Conservation (phyloP, 2,329 filamentous ascomycete species). For the Metarhizium anisopliae region DNA sequence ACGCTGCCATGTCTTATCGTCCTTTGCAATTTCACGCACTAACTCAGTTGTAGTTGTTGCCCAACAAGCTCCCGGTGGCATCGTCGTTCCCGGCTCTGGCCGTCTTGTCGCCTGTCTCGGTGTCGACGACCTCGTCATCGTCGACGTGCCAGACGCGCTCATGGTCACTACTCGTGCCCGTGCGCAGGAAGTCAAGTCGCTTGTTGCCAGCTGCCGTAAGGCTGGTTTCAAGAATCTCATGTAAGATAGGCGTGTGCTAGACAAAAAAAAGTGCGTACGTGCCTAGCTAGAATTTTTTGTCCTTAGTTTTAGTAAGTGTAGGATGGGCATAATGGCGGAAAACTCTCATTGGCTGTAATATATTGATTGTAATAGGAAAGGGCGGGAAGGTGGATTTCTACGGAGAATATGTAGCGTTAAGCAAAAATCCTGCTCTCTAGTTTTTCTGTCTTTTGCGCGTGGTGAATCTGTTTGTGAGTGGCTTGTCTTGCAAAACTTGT, state of each 20-base stretch:
- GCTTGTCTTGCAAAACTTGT: background rate
- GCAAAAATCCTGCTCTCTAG: background rate
- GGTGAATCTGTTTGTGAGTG: background rate
- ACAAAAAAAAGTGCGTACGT: background rate
- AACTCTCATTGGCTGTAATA: background rate
- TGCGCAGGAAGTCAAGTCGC: slow-evolving; percentile 18
- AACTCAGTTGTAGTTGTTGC: slow-evolving; percentile 11
- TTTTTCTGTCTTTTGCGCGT: background rate
- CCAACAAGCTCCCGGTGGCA: slow-evolving; percentile 16
- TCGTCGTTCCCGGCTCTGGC: slow-evolving; percentile 16
- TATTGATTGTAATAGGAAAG: background rate
- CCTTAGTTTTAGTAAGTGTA: background rate
- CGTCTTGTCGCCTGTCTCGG: slow-evolving; percentile 17
- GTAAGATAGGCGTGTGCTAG: slow-evolving; percentile 4
- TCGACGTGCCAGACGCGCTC: slow-evolving; percentile 17
- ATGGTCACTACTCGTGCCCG: slow-evolving; percentile 18
- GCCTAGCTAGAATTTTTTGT: background rate
- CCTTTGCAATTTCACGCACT: background rate
- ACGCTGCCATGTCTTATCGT: background rate
- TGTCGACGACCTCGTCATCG: slow-evolving; percentile 18
- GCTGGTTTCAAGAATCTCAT: slow-evolving; percentile 14
- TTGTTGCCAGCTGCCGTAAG: slow-evolving; percentile 16
- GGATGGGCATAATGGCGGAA: background rate
- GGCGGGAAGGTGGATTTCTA: background rate
- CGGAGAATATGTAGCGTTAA: background rate